These are phyloP conservation scores for Calocera cornea DNA, from an alignment of 768 basidiomycete genomes.

Conservation along the genomic window DNA sequence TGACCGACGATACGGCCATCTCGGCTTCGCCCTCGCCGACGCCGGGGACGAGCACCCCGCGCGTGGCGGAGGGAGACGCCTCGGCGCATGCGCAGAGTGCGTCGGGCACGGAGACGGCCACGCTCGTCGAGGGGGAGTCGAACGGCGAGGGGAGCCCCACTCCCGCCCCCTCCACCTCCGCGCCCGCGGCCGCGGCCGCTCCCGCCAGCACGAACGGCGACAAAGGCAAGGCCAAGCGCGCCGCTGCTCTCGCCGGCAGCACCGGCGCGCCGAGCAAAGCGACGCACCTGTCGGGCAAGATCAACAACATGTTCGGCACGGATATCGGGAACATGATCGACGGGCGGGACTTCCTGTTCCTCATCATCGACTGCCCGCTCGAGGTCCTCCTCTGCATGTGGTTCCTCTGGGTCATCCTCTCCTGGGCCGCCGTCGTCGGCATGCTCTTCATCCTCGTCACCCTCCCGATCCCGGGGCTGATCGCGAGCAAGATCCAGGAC, in stretches of 20 bases:
- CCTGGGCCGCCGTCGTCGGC: constrained; percentile 25
- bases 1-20: constrained; percentile 21
- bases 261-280: constrained; percentile 16
- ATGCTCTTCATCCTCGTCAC: constrained; percentile 23
- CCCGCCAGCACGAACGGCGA: background rate
- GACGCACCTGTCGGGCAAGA: constrained; percentile 18
- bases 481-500: background rate
- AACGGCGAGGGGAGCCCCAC: background rate
- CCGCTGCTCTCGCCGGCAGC: too few species aligned
- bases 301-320: constrained; percentile 26
- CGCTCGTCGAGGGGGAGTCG: background rate
- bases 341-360: constrained; percentile 22
- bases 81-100: background rate
- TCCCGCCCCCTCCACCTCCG: background rate
- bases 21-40: constrained; percentile 1
- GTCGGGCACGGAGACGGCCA: constrained; percentile 10
- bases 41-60: background rate
- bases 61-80: background rate
- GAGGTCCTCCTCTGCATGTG: constrained; percentile 21
- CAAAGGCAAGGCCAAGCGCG: constrained; percentile 13
- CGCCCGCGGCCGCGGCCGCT: too few species aligned
- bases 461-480: constrained; percentile 22
- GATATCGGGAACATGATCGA: constrained; percentile 26
- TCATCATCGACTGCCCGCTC: constrained; percentile 22
- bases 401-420: constrained; percentile 25